Base-by-base conservation (phyloP, 1,284 basidiomycete genomes). In the Boletus sp. region DNA sequence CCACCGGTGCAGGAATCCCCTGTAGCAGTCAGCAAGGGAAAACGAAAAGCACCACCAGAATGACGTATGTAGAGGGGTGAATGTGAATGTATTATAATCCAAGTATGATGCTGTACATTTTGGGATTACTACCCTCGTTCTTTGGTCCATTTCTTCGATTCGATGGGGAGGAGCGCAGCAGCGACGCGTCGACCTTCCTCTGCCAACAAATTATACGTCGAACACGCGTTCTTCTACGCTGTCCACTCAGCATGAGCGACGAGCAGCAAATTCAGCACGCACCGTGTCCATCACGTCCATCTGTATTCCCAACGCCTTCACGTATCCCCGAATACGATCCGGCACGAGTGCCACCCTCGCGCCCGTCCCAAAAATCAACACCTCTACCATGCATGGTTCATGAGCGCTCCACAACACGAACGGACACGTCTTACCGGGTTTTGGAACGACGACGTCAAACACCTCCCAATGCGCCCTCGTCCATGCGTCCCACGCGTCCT, bases 231-330 rank as follows among this genome's bases (percentile, higher is more conserved):
- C 57, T 68, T 73, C 71, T 73, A 21, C 16, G 33, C 13, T 21
- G 14, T 9, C 28, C 59, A 10, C 25, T 21, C 4, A 44, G 4
- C 25, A 28, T 23, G 43, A 44, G 43, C n/a, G 6, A 10, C 14
- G 13, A 23, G 23, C 50, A 9, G 11, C 35, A 19, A 17, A 25
- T 30, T 40, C 28, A 33, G 27, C 9, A 27, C 25, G 82, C 70
- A 96, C 96, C 52, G 95, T 95, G 72, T 95, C 93, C 89, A 97
- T 94, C n/a, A 94, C 82, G 67, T 98, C 97, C 51, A 96, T 77
- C 70, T 95, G 94, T 62, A 98, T 93, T 9, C 96, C 96, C 43
- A 95, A 74, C 44, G 83, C 79, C 63, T 83, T 91, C 50, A 98
- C 71, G 74, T 94, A 86, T 47, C 85, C 79, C 23, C 88, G 81